Evolutionary conservation across 495 filamentous ascomycete genomes (phyloP).

Genomic region (Penicillium paradoxum): DNA sequence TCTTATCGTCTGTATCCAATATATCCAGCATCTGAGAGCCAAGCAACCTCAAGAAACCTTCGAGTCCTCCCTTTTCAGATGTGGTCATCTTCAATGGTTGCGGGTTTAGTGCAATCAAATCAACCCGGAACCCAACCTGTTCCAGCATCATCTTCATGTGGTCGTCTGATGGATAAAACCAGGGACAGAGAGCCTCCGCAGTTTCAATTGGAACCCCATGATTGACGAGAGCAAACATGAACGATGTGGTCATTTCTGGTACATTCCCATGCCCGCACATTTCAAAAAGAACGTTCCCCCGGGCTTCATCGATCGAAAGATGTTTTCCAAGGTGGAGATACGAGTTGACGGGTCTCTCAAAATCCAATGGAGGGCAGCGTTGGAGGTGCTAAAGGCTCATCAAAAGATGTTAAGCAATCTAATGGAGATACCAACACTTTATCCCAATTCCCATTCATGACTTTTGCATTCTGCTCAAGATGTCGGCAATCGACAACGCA

Average conservation of each 20-base stretch:
- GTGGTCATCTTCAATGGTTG: slow-evolving; percentile 53
- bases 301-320: slow-evolving; percentile 46
- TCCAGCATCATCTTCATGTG: slow-evolving; percentile 50
- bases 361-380: slow-evolving; percentile 78
- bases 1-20: slow-evolving; percentile 40
- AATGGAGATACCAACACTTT: slow-evolving; percentile 44
- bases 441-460: slow-evolving; percentile 27
- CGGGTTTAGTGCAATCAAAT: slow-evolving; percentile 56
- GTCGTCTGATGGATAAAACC: slow-evolving; percentile 65
- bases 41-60: slow-evolving; percentile 67
- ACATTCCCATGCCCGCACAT: slow-evolving; percentile 70
- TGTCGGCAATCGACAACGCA: background rate
- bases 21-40: slow-evolving; percentile 52
- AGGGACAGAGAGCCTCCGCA: slow-evolving; percentile 53
- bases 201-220: slow-evolving; percentile 46
- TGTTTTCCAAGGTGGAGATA: slow-evolving; percentile 36
- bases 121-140: slow-evolving; percentile 53
- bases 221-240: slow-evolving; percentile 48
- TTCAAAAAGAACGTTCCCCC: slow-evolving; percentile 60
- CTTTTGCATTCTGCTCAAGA: background rate
- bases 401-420: background rate
- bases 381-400: slow-evolving; percentile 47
- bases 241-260: slow-evolving; percentile 54
- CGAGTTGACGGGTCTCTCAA: slow-evolving; percentile 40
- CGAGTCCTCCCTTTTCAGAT: slow-evolving; percentile 42